Base-by-base conservation (phyloP, 2,329 filamentous ascomycete species). In the Thielaviopsis populi region DNA sequence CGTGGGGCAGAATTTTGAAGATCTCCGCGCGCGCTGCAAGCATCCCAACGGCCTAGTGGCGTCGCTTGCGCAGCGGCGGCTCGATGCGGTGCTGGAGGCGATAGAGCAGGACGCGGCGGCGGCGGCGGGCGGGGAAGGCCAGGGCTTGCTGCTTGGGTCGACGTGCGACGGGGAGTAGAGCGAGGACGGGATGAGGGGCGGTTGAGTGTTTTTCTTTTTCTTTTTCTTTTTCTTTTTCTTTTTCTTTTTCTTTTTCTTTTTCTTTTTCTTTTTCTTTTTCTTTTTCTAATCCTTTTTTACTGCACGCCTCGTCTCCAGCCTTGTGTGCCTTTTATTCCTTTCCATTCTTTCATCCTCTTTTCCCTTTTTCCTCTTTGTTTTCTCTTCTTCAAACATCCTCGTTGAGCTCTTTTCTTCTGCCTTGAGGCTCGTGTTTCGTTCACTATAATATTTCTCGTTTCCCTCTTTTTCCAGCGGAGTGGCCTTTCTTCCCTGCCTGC, bases 1-100 rank as follows among this genome's bases (percentile, higher is more conserved):
- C 13, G 37, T 62, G 24, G 61, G 61, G 6, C 48, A 62, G 48
- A 27, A 62, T 37, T 27, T 62, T 42, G 61, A 62, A 5, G 48
- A 56, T 27, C 61, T 56, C 15, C 46, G 40, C 17, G 40, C 17
- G 46, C 42, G 37, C 19, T 62, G 48, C 22, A 43, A 54, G 7
- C 24, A 54, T n/a, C 19, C 33, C 2, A 56, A 54, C 33, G 48
- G 24, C 1, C 22, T 41, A 3, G 27, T n/a, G 19, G 61, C 61
- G n/a, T 6, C 48, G 4, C 33, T 54, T 3, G 61, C 61, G 10
- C 61, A 62, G 8, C 43, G 17, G 2, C 19, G 40, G 22, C 37
- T 53, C 4, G 37, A 56, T 10, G 17, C 40, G 15, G 43, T 22
- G 5, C 19, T 54, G 5, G 33, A n/a, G 5, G 27, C 22, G 48